Evolutionary conservation across 306 rosid genomes (phyloP), one percentile per base, ranked within the genome.

Genomic region (Lithocarpus polystachyus): DNA sequence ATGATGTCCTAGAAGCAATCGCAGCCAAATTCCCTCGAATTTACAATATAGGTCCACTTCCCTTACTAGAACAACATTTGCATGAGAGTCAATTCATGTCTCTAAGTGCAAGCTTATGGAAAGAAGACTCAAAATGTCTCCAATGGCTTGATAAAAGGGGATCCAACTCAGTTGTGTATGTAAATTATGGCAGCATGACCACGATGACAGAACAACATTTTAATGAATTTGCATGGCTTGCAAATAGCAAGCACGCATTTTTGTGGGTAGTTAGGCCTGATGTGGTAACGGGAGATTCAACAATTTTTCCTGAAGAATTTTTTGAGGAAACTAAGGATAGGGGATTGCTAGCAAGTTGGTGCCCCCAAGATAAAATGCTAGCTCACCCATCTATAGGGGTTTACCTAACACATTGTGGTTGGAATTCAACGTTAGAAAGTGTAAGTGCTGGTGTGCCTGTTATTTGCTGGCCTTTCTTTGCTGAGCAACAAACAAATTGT

Each of bases 381-480:
- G 77, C 53, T n/a, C 86, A 85, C 72, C 83, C 84, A 35, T 82
- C 86, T 6, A 33, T 79, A 11, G 86, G 80, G 31, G 86, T 52
- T 20, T 82, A 79, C 13, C 43, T 85, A 35, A 75, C 86, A 24
- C 88, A 85, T 18, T 67, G 82, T 53, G 86, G 84, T 10, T 82
- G 86, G 88, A 85, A 85, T 68, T 85, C 84, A 8, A 75, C 28
- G 0, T 3, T 75, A 28, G 88, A 85, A 72, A 62, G 67, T 51
- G 13, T 85, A 4, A 26, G 75, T 60, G 45, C 24, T 6, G 86
- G 86, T 51, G 77, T 85, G 70, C 86, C 80, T 52, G 4, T 85
- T 6, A 82, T 85, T 53, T 79, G 82, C 12, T 85, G 86, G 88
- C 88, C 88, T 14, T 85, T 85, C 62, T 82, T 82, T 28, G 77